Base-by-base conservation (phyloP, 192 early-diverging fungal species). In the Coemansia javaensis region DNA sequence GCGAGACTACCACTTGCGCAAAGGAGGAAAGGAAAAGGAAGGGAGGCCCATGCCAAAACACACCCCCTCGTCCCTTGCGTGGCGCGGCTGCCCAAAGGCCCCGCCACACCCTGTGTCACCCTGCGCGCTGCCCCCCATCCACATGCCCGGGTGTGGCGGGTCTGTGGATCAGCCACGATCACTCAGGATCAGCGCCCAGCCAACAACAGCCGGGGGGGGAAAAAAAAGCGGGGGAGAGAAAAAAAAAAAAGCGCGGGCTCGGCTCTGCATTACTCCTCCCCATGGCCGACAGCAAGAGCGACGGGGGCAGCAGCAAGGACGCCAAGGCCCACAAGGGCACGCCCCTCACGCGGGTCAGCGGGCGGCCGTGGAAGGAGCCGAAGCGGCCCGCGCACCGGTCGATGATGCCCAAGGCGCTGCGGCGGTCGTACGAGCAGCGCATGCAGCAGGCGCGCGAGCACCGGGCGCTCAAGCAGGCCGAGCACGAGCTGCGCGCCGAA, bases 351-450 rank as follows among this genome's bases (percentile, higher is more conserved):
- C 63, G 70, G 22, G 59, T 74, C 14, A 65, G 62, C 32, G 71
- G 71, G n/a, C 44, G 53, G 21, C 25, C 47, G n/a, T 75, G 71
- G 71, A 75, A 75, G 71, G 31, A 22, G 2, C 18, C 54, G 15
- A 75, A 66, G 31, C 63, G 62, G 27, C 51, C 71, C 14, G 47
- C 63, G 7, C 47, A 67, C 38, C 63, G 71, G 32, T 36, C 71
- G 12, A 75, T 67, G 64, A 66, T 75, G 40, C 27, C 64, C 32
- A 75, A 75, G 48, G 45, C 64, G 5, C 51, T 75, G 23, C 46
- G 49, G 37, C 56, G 65, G 43, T 40, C 59, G 14, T 66, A 52
- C n/a, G 59, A 57, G 28, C 54, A 75, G 59, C 63, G 71, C 38
- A 59, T 57, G 47, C 42, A 53, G 43, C 39, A 63, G 24, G 32